Conservation (phyloP, 2,329 filamentous ascomycete genomes). For the Verruconis gallopava region DNA sequence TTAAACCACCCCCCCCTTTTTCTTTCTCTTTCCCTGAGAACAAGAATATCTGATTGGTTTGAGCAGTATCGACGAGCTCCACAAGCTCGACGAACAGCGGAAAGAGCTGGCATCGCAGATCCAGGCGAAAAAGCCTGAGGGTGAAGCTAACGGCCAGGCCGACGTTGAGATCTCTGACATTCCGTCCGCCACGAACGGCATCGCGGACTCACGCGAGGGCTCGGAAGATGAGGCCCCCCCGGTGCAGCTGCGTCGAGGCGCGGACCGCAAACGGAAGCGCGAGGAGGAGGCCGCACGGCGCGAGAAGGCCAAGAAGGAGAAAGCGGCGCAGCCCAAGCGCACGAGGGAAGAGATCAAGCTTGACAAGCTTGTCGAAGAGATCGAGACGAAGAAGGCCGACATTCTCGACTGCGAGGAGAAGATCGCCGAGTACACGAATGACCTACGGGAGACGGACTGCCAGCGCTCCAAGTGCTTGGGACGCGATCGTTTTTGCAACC, state of each 20-base stretch:
- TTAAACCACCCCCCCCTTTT: neutral
- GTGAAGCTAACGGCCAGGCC: slow-evolving; percentile 35
- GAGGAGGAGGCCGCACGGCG: slow-evolving; percentile 48
- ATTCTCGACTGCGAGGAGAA: slow-evolving; percentile 75
- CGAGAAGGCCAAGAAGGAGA: slow-evolving; percentile 52
- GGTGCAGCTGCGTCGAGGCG: slow-evolving; percentile 32
- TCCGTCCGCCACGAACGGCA: slow-evolving; percentile 44
- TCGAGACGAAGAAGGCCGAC: slow-evolving; percentile 70
- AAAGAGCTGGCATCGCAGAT: slow-evolving; percentile 64
- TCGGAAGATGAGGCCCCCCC: slow-evolving; percentile 56
- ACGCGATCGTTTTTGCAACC: slow-evolving; percentile 94
- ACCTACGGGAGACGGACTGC: slow-evolving; percentile 86
- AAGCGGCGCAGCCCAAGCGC: slow-evolving; percentile 48
- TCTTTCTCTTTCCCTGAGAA: slow-evolving; percentile 25
- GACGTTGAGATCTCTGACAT: slow-evolving; percentile 50
- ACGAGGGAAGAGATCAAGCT: slow-evolving; percentile 68
- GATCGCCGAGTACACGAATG: slow-evolving; percentile 76
- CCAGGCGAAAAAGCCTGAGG: slow-evolving; percentile 44
- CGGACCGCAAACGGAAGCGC: slow-evolving; percentile 63
- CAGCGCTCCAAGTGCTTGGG: slow-evolving; percentile 80
- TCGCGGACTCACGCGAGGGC: slow-evolving; percentile 48
- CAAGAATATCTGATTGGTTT: slow-evolving; percentile 43
- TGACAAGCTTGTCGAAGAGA: slow-evolving; percentile 74
- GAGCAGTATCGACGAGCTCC: slow-evolving; percentile 55
- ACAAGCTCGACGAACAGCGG: slow-evolving; percentile 56